Conservation (phyloP, 345 rosid genomes). For the Salix dunnii region DNA sequence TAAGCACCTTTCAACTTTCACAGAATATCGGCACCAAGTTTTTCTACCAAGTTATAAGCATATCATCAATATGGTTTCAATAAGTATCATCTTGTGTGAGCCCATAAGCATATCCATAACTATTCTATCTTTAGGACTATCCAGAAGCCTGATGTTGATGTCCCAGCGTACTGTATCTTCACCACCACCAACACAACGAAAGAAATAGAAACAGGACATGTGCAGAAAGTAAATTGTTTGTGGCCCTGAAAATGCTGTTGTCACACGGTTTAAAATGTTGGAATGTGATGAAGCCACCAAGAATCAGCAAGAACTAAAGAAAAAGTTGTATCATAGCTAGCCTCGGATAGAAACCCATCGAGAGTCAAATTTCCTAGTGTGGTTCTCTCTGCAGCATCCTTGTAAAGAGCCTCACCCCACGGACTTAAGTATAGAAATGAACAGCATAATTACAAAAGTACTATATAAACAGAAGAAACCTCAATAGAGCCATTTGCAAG, state of each 20-base stretch:
- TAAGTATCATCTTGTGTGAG: not conserved
- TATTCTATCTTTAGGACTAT: not conserved
- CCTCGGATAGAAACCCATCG: conserved; percentile 66
- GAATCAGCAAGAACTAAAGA: not conserved
- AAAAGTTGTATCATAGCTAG: conserved; percentile 28
- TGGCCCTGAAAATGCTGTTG: not conserved
- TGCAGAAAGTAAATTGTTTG: not conserved
- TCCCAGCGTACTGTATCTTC: not conserved
- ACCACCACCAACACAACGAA: not conserved
- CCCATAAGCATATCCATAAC: not conserved
- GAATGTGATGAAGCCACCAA: not conserved
- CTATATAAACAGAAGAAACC: conserved; percentile 1
- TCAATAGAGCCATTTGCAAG: conserved; percentile 3
- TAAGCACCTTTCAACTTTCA: not conserved
- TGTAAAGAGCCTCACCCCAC: conserved; percentile 59
- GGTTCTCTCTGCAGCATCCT: conserved; percentile 66
- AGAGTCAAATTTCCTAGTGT: conserved; percentile 56
- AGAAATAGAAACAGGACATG: not conserved
- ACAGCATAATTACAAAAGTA: conserved; percentile 11
- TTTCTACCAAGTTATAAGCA: conserved; percentile 1
- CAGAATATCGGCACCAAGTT: not conserved
- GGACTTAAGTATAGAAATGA: conserved; percentile 54
- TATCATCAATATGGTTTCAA: not conserved
- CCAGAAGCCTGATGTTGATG: not conserved
- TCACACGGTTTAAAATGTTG: not conserved